These are phyloP conservation scores for Termitomyces eurrhizus DNA, from an alignment of 768 basidiomycete genomes.

Conservation along the genomic window DNA sequence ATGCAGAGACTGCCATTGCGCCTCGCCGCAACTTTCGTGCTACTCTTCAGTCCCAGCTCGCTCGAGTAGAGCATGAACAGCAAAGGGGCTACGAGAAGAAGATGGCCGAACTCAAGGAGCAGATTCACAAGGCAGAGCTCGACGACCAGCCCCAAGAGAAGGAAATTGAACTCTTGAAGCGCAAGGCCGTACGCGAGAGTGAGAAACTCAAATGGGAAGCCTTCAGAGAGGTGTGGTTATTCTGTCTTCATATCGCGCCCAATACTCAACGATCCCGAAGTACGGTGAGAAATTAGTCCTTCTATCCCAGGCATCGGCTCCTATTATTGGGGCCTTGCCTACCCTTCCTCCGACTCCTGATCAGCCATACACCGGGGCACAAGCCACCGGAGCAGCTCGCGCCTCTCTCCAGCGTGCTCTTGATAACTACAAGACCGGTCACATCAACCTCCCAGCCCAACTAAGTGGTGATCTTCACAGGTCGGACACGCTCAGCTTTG, in stretches of 20 bases:
- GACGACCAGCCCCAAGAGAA: conserved; percentile 66
- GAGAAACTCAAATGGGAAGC: conserved; percentile 80
- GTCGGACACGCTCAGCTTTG: conserved; percentile 79
- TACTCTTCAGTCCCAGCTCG: conserved; percentile 56
- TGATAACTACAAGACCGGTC: conserved; percentile 73
- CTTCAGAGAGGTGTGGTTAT: conserved; percentile 58
- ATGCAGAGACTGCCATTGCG: conserved; percentile 57
- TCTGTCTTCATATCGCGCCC: neutral
- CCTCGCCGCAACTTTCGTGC: conserved; percentile 63
- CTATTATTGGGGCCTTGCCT: conserved; percentile 61
- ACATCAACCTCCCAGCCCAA: conserved; percentile 48
- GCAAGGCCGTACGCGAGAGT: conserved; percentile 73
- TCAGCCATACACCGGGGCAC: conserved; percentile 57
- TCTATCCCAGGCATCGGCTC: conserved; percentile 64
- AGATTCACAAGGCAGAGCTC: conserved; percentile 59
- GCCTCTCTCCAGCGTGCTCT: conserved; percentile 75
- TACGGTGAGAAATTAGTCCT: conserved; percentile 80
- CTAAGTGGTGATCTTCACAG: conserved; percentile 51
- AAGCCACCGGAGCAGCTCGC: conserved; percentile 64
- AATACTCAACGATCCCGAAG: conserved; percentile 30
- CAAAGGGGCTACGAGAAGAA: conserved; percentile 64
- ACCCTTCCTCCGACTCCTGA: conserved; percentile 55
- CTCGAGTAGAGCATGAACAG: conserved; percentile 61
- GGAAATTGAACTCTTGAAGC: conserved; percentile 67
- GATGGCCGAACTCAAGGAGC: conserved; percentile 64